Evolutionary conservation across 148 eudicot genomes (phyloP).

Genomic region (Chenopodium quinoa): DNA sequence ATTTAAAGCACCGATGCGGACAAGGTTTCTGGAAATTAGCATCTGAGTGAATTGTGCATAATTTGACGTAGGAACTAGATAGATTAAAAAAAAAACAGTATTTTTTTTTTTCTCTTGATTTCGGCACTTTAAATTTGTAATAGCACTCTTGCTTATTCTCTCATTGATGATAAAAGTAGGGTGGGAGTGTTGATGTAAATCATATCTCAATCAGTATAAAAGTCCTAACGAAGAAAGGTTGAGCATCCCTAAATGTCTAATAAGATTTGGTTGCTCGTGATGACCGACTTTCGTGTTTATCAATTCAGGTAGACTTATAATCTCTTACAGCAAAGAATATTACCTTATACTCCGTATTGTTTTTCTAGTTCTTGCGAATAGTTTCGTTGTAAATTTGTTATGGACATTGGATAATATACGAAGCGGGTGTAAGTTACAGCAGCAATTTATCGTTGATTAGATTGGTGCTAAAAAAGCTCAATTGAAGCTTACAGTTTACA

Average conservation of each 20-base stretch:
- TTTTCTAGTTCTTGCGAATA: neutral
- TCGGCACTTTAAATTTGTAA: neutral
- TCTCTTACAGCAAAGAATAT: neutral
- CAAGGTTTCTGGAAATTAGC: conserved; percentile 19
- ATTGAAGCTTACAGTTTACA: neutral
- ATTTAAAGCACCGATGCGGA: conserved; percentile 13
- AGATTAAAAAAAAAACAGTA: neutral
- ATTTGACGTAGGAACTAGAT: conserved; percentile 23
- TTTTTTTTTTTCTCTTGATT: neutral
- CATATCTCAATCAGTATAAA: neutral
- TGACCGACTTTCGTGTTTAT: neutral
- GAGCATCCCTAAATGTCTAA: neutral
- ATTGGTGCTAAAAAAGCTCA: neutral
- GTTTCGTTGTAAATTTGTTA: neutral
- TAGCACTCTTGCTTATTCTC: neutral
- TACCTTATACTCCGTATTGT: neutral
- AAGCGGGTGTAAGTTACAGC: neutral
- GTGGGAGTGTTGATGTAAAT: conserved; percentile 10
- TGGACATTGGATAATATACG: neutral
- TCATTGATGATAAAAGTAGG: neutral
- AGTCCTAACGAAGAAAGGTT: neutral
- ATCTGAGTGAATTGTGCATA: conserved; percentile 31
- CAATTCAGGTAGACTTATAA: neutral
- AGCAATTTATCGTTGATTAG: neutral
- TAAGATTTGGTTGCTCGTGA: neutral